Base-by-base conservation (phyloP, 331 rosid genomes). In the Spiraea crenata region DNA sequence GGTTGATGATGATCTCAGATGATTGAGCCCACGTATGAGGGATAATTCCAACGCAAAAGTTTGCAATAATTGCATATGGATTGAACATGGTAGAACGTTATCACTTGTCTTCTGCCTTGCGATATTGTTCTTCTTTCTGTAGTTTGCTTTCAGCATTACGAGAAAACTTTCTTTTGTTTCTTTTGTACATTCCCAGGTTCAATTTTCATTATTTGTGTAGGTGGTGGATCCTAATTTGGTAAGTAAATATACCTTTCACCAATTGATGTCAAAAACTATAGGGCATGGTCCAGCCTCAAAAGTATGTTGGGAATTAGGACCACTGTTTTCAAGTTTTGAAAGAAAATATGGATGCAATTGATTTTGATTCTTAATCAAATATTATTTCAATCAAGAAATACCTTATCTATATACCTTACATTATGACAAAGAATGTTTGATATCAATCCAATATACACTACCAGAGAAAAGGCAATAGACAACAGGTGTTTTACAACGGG, bases 61-160 rank as follows among this genome's bases (percentile, higher is more conserved):
- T 79, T 74, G 78, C 64, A 74, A 84, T 77, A 77, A 82, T 65
- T 80, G 42, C 2, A 57, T 9, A n/a, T 48, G 48, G 63, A 42
- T 57, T 8, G 8, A 17, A 20, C 60, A 56, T 56, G 44, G 74
- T 6, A 9, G 67, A 70, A 38, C 75, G 75, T 46, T 48, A 59
- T 25, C 31, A 25, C 31, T 25, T 25, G 31, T 25, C 31, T 25
- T 25, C 31, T 25, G 31, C 20, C 35, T 44, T 44, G 35, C 67
- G 14, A 70, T 14, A 17, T 5, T 57, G 17, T 25, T 9, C 51
- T 47, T 59, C 57, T 68, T 67, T 68, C 38, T 14, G 5, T 13
- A 70, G 42, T 67, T 61, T 44, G 57, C 65, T 62, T 55, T 74
- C 55, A n/a, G 44, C 49, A 25, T 39, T 65, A 54, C 49, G 48